Base-by-base conservation (phyloP, 208 protist species). In the Trypanosoma congolense region DNA sequence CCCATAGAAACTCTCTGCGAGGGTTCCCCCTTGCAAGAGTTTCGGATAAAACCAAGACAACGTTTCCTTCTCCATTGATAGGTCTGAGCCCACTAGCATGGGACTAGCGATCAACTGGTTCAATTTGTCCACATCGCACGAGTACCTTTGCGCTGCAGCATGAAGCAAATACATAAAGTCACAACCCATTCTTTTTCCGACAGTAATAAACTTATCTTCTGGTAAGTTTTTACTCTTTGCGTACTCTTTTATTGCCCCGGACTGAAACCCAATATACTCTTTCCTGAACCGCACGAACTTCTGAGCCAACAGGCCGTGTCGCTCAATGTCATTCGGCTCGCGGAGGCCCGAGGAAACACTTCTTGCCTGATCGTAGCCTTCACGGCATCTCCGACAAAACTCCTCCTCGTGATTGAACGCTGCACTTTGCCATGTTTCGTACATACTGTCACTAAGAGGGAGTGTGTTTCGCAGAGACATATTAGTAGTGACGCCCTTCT, bases 1-100 rank as follows among this genome's bases (percentile, higher is more conserved):
- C 25, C 74, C 70, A 56, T 80, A 75, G 41, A 83, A 80, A 29
- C 74, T 71, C 24, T 77, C 70, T 12, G 73, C 64, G 0, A 80
- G 30, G 4, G 61, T 51, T 9, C 83, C 83, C 14, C 50, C 49
- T 18, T 73, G 41, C 29, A 77, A 68, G 51, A 83, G 73, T 9
- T 31, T 71, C 5, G 87, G 87, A 57, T 87, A 91, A 72, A 90
- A 91, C 87, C 87, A 94, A 4, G 41, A 43, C 2, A 56, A 9
- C n/a, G 18, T 44, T 3, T 75, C 43, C 25, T 73, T 75, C 44
- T 75, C 73, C 18, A 45, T 73, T 10, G 29, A n/a, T 19, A 65
- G n/a, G 19, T 70, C 65, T 16, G 74, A 38, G 22, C 51, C 42
- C 16, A 87, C 50, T 3, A 70, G 45, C 40, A 90, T 53, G 2